Evolutionary conservation across 345 rosid genomes (phyloP).

Genomic region (Leavenworthia alabamica): DNA sequence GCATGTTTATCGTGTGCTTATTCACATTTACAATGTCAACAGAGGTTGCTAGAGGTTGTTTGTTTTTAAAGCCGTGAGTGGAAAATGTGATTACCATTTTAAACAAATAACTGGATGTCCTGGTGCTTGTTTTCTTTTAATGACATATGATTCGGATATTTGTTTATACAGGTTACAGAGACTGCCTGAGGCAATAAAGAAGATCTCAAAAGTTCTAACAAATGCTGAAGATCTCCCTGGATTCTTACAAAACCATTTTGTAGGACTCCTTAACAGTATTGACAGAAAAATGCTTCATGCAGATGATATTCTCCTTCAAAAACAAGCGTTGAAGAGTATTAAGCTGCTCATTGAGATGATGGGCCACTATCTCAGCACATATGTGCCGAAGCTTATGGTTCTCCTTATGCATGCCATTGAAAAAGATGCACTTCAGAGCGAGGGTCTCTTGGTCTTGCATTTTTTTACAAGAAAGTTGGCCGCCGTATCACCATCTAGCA

Average conservation of each 20-base stretch:
- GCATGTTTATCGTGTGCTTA: conserved; percentile 3
- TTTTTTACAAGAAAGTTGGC: conserved; percentile 75
- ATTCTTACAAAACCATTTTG: conserved; percentile 92
- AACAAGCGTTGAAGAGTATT: conserved; percentile 82
- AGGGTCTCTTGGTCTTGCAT: conserved; percentile 83
- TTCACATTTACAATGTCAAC: neutral
- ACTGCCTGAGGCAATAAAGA: conserved; percentile 72
- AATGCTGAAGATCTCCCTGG: conserved; percentile 72
- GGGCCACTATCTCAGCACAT: conserved; percentile 81
- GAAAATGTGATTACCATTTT: conserved; percentile 4
- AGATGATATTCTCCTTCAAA: conserved; percentile 63
- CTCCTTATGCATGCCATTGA: conserved; percentile 89
- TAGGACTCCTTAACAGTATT: conserved; percentile 86
- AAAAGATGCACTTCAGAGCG: conserved; percentile 76
- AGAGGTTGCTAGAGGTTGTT: conserved; percentile 4
- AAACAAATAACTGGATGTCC: conserved; percentile 4
- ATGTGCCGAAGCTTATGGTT: conserved; percentile 91
- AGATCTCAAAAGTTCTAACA: conserved; percentile 72
- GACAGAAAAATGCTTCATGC: conserved; percentile 91
- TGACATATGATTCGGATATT: conserved; percentile 5
- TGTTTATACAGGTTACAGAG: conserved; percentile 57
- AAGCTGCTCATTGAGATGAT: conserved; percentile 86
- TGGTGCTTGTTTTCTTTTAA: neutral
- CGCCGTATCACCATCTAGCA: conserved; percentile 71
- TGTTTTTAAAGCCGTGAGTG: neutral